Evolutionary conservation across 1,284 basidiomycete species (phyloP).

Genomic region (Moesziomyces sp.): DNA sequence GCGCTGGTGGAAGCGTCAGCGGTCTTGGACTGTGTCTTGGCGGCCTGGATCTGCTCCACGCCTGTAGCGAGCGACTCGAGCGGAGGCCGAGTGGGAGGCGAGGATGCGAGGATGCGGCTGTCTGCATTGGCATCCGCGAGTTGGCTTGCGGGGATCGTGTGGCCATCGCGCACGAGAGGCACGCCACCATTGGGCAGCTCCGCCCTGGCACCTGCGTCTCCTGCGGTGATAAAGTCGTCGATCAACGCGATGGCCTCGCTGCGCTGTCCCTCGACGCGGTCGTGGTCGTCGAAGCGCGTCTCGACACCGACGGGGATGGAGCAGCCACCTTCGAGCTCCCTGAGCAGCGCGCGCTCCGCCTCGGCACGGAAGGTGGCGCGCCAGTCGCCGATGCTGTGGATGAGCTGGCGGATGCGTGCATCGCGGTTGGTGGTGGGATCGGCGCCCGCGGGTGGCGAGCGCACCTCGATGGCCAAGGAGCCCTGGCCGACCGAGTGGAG

Average conservation of each 20-base stretch:
- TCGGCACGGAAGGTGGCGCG: constrained; percentile 59
- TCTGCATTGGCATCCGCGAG: constrained; percentile 3
- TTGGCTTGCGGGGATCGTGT: constrained; percentile 51
- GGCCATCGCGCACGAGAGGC: constrained; percentile 41
- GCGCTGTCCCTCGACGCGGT: constrained; percentile 53
- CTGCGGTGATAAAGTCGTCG: constrained; percentile 42
- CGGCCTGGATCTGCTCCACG: constrained; percentile 27
- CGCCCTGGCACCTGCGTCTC: constrained; percentile 26
- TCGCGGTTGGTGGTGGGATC: constrained; percentile 56
- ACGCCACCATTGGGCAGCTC: constrained; percentile 41
- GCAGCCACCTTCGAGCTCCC: constrained; percentile 93
- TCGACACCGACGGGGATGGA: constrained; percentile 94
- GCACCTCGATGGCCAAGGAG: constrained; percentile 88
- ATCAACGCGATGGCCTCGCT: constrained; percentile 52
- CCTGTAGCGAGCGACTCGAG: constrained; percentile 44
- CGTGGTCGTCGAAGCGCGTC: constrained; percentile 69
- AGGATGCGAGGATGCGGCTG: not conserved
- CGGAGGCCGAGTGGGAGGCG: constrained; percentile 24
- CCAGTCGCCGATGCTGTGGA: constrained; percentile 63
- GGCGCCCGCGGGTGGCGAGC: constrained; percentile 69
- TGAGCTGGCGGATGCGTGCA: constrained; percentile 54
- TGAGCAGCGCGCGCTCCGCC: constrained; percentile 83
- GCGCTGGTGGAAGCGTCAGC: constrained; percentile 4
- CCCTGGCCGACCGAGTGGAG: constrained; percentile 95
- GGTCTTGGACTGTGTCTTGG: constrained; percentile 9